Evolutionary conservation across 306 rosid species (phyloP), one percentile per base, ranked within the genome.

Genomic region (Cicer judaicum): DNA sequence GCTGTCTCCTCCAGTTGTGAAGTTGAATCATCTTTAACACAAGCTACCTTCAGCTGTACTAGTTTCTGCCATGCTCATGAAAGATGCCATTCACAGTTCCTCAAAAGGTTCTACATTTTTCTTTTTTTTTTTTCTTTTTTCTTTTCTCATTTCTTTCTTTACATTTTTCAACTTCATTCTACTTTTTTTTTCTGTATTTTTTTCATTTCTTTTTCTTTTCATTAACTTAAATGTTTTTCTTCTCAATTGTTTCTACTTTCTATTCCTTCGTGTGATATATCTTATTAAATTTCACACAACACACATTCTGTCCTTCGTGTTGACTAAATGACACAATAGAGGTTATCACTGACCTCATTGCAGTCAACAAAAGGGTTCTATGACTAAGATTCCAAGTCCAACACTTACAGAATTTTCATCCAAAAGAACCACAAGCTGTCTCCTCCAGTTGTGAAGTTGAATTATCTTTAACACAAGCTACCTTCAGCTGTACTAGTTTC

Each of bases 261-360:
- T 43, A 49, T 54, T 75, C 62, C 64, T 55, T 57, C 56, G 3
- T 40, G 71, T 64, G 50, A 72, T 61, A 72, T 61, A 48, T 78
- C 63, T 62, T 74, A 46, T 47, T 71, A 65, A 64, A 74, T 80
- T 77, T 77, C 76, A 75, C 18, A 73, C 76, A 81, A 72, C 13
- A 76, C 38, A 18, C 79, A 53, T 64, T 72, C 69, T 59, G 69
- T 69, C 47, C 66, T 78, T 16, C 18, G 18, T 50, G 44, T 79
- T 75, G 70, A 78, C 80, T 67, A 82, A 81, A 83, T 60, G 84
- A 80, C 83, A 83, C 74, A 82, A 73, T 70, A 75, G 56, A 85
- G 81, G 85, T 78, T 78, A 87, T 78, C 84, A 83, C 54, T 77
- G 83, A 85, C 90, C 91, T 54, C 88, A 83, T 62, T 85, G 83